phyloP scores from a whole-genome alignment of 2,329 filamentous ascomycete species.

The Coniella vitis region DNA sequence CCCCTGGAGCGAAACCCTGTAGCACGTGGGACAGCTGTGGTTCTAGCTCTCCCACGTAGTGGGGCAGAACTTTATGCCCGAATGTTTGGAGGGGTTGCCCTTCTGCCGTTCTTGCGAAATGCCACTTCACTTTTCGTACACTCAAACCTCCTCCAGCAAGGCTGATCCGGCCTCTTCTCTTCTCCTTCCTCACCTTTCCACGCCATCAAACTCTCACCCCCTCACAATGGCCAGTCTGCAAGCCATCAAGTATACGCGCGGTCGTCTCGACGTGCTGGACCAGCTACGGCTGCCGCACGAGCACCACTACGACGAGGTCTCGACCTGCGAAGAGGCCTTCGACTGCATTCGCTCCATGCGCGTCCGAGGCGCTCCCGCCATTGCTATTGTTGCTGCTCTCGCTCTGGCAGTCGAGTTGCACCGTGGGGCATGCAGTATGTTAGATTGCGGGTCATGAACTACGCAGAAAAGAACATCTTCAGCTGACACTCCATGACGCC shows the following conservation, averaged over 20 bases:
- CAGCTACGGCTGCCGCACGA: slow-evolving; percentile 78
- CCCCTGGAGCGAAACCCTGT: too few species aligned
- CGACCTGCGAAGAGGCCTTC: slow-evolving; percentile 67
- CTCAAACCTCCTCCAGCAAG: too few species aligned
- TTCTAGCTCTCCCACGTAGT: too few species aligned
- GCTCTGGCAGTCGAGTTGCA: slow-evolving; percentile 79
- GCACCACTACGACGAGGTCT: slow-evolving; percentile 68
- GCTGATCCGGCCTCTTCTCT: too few species aligned
- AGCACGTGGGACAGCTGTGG: too few species aligned
- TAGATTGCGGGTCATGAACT: neutral
- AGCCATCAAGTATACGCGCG: slow-evolving; percentile 69
- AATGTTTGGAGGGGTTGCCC: neutral
- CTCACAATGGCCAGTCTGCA: slow-evolving; percentile 54
- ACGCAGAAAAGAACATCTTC: neutral
- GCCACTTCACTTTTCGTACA: too few species aligned
- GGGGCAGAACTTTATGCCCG: neutral
- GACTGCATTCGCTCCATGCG: slow-evolving; percentile 77
- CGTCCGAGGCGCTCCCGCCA: slow-evolving; percentile 80
- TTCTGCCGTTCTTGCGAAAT: neutral
- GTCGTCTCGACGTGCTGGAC: slow-evolving; percentile 70
- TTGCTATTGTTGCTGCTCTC: slow-evolving; percentile 93
- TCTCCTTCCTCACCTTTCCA: too few species aligned
- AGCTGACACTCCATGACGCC: neutral
- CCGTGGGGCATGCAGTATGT: slow-evolving; percentile 40
- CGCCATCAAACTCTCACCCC: too few species aligned